Conservation (phyloP, 1,139 yeast genomes). For the Lodderomyces parapsilosis region DNA sequence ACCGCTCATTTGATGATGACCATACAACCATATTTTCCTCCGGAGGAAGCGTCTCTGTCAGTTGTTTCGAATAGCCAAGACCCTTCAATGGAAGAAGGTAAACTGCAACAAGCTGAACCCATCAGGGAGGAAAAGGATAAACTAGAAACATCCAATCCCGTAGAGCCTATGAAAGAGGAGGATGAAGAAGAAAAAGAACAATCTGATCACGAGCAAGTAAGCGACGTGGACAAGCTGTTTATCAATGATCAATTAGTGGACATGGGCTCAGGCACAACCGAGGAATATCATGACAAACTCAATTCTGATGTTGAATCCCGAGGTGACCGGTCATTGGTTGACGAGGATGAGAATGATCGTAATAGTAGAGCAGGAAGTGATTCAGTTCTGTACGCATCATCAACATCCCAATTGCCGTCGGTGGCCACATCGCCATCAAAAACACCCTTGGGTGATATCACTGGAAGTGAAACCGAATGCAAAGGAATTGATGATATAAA, state of each 20-base stretch:
- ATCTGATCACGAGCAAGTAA: neutral
- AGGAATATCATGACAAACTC: neutral
- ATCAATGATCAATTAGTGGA: neutral
- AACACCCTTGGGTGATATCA: conserved; percentile 1
- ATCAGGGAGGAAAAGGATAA: too few relatives aligned
- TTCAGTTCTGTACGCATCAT: neutral
- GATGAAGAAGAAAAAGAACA: neutral
- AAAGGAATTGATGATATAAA: conserved; percentile 5
- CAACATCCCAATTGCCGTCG: neutral
- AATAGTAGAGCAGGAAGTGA: neutral
- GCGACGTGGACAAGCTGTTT: neutral
- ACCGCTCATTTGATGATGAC: conserved; percentile 5
- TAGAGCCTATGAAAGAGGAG: too few relatives aligned
- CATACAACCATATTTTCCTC: conserved; percentile 5
- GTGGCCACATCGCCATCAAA: neutral
- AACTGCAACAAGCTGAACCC: too few relatives aligned
- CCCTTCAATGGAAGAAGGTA: too few relatives aligned
- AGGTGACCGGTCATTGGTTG: neutral
- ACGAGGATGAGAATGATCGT: neutral
- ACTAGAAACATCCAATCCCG: too few relatives aligned
- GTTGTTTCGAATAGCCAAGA: too few relatives aligned
- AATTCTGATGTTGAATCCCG: neutral
- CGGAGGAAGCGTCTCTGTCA: neutral
- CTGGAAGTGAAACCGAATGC: conserved; percentile 4
- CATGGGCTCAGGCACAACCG: neutral